These are phyloP conservation scores for Diaporthe sp. DNA, from an alignment of 2,329 filamentous ascomycete genomes.

Conservation along the genomic window DNA sequence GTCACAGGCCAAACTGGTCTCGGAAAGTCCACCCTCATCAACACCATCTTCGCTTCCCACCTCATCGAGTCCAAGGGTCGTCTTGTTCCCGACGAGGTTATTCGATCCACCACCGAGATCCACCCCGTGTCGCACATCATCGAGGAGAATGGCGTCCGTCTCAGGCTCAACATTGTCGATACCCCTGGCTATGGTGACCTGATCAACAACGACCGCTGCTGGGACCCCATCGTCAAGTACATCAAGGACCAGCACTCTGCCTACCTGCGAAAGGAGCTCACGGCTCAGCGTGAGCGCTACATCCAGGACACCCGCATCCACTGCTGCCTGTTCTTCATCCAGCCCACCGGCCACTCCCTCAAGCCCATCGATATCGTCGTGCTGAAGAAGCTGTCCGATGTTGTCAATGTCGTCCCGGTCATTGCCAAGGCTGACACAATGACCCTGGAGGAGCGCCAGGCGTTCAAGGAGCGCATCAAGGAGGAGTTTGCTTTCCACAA, in stretches of 20 bases:
- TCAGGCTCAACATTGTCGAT: slow-evolving; percentile 98
- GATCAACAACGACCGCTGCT: slow-evolving; percentile 99
- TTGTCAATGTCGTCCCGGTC: slow-evolving; percentile 98
- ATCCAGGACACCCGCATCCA: slow-evolving; percentile 99
- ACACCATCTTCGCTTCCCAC: slow-evolving; percentile 99
- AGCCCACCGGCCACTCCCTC: slow-evolving; percentile 96
- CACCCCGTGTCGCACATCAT: slow-evolving; percentile 98
- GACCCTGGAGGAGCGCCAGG: slow-evolving; percentile 93
- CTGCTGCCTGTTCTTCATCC: slow-evolving; percentile 99
- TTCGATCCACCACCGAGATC: slow-evolving; percentile 97
- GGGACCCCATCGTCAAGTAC: slow-evolving; percentile 99
- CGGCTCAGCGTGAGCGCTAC: slow-evolving; percentile 98
- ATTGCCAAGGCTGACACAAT: slow-evolving; percentile 98
- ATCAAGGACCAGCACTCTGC: slow-evolving; percentile 99
- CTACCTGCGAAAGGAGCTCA: slow-evolving; percentile 99
- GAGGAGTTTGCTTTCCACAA: slow-evolving; percentile 99
- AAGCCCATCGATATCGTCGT: slow-evolving; percentile 99
- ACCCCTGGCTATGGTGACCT: slow-evolving; percentile 98
- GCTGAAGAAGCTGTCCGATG: slow-evolving; percentile 98
- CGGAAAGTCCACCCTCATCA: slow-evolving; percentile 99
- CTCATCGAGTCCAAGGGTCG: slow-evolving; percentile 99
- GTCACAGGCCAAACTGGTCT: slow-evolving; percentile 92
- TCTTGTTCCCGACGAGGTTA: slow-evolving; percentile 90
- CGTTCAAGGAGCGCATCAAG: slow-evolving; percentile 99
- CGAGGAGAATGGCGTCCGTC: slow-evolving; percentile 98